Conservation (phyloP, 495 filamentous ascomycete genomes). For the Aspergillus bridgeri region DNA sequence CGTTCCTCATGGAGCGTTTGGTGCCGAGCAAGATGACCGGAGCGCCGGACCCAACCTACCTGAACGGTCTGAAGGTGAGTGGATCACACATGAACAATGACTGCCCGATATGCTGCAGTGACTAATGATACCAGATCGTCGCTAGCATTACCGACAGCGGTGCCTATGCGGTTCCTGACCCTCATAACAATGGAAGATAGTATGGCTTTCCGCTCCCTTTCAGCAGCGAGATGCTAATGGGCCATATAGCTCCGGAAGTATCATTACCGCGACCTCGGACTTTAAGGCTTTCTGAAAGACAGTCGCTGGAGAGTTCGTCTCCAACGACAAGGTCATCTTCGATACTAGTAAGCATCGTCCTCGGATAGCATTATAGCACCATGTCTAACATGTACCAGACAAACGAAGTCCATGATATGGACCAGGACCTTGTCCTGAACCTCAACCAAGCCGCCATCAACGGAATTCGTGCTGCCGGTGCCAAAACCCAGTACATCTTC, state of each 20-base stretch:
- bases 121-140: constrained; percentile 43
- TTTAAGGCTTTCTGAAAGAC: constrained; percentile 64
- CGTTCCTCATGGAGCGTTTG: constrained; percentile 69
- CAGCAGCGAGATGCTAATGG: background rate
- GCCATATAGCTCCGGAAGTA: constrained; percentile 49
- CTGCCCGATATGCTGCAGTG: background rate
- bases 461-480: constrained; percentile 65
- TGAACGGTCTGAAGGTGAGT: constrained; percentile 44
- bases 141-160: constrained; percentile 59
- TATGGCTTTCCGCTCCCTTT: constrained; percentile 14
- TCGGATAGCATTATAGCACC: background rate
- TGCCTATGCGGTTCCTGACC: constrained; percentile 63
- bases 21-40: constrained; percentile 49
- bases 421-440: constrained; percentile 61
- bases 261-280: constrained; percentile 59
- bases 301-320: constrained; percentile 56
- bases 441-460: constrained; percentile 75
- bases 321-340: constrained; percentile 63
- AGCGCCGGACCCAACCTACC: constrained; percentile 36
- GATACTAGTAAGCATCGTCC: constrained; percentile 33
- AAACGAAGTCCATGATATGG: constrained; percentile 76
- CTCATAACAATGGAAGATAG: constrained; percentile 67
- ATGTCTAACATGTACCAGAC: constrained; percentile 41
- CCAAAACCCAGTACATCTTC: constrained; percentile 70
- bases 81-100: background rate